These are phyloP conservation scores for Sarcomyxa edulis DNA, from an alignment of 768 basidiomycete species.

Conservation along the genomic window DNA sequence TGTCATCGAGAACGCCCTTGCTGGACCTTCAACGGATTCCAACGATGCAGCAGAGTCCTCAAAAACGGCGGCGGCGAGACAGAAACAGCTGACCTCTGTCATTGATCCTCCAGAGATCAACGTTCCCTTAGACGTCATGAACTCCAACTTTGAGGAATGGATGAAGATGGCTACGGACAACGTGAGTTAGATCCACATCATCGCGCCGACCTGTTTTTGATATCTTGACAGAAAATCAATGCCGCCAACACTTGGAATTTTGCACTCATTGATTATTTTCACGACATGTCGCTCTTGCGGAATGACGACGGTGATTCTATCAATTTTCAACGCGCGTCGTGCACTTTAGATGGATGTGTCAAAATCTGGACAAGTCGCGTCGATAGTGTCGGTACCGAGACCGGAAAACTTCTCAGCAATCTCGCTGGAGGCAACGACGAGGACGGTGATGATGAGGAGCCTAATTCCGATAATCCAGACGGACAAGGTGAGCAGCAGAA, in stretches of 20 bases:
- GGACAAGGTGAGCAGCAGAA: conserved; percentile 53
- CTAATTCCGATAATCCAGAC: conserved; percentile 61
- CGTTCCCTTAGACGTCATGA: conserved; percentile 79
- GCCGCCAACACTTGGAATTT: conserved; percentile 97
- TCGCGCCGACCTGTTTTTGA: conserved; percentile 9
- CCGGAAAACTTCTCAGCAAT: conserved; percentile 90
- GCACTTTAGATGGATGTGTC: conserved; percentile 96
- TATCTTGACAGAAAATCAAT: conserved; percentile 85
- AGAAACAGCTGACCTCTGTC: conserved; percentile 56
- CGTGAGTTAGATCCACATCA: conserved; percentile 41
- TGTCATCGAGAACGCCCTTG: conserved; percentile 50
- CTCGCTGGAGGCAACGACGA: conserved; percentile 55
- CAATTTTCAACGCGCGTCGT: conserved; percentile 98
- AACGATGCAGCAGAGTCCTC: conserved; percentile 33
- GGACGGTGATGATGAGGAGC: conserved; percentile 56
- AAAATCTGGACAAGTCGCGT: conserved; percentile 99
- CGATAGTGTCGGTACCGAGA: conserved; percentile 94
- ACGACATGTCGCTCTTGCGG: conserved; percentile 93
- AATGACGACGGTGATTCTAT: conserved; percentile 94
- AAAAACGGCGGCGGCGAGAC: conserved; percentile 51
- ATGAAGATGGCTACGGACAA: conserved; percentile 99
- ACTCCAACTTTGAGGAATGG: conserved; percentile 96
- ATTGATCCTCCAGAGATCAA: conserved; percentile 53
- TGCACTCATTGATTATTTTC: conserved; percentile 97
- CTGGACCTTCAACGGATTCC: conserved; percentile 56